Evolutionary conservation across 1,284 basidiomycete species (phyloP), one percentile per base, ranked within the genome.

Genomic region (Fomitopsis betulina): DNA sequence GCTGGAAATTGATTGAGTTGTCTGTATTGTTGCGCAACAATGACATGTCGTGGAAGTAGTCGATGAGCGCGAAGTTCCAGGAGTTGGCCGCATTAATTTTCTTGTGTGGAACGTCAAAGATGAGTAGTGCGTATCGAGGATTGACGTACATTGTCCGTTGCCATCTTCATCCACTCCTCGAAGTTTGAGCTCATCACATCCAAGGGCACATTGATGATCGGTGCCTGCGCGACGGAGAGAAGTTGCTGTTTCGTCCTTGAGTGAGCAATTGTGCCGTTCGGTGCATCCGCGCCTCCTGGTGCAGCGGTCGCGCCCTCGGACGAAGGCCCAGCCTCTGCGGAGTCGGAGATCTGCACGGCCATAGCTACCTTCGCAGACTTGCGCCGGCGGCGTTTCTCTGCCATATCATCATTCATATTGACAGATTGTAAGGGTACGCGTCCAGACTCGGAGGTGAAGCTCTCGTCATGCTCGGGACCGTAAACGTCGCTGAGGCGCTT

Each of bases 91-190:
- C 89, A 63, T 96, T 99, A 77, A 99, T 98, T 96, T 99, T 99
- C 96, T n/a, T 98, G 69, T 25, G 38, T 39, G 59, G 61, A 54
- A 37, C 32, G 47, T 39, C 35, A 4, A 27, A 51, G 19, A 15
- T 1, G 10, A 25, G 15, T 30, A 57, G 2, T 39, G 33, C 6
- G 25, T 27, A 52, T 35, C 13, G 17, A 21, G 50, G 33, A 45
- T 4, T 79, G 89, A 27, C 45, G 66, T 69, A 97, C 96, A 74
- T 98, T 98, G 72, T 98, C 97, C 6, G 96, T 98, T 1, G 96
- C 96, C 86, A 99, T 91, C 79, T 98, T 99, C 96, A 99, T 99
- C 96, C 97, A 99, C 72, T 99, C 95, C 72, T 99, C 96, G 70
- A 90, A 96, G 67, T 95, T 96, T 39, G 86, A 89, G 73, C 80